phyloP scores from a whole-genome alignment of 148 eudicot species.

The Chenopodium quinoa region DNA sequence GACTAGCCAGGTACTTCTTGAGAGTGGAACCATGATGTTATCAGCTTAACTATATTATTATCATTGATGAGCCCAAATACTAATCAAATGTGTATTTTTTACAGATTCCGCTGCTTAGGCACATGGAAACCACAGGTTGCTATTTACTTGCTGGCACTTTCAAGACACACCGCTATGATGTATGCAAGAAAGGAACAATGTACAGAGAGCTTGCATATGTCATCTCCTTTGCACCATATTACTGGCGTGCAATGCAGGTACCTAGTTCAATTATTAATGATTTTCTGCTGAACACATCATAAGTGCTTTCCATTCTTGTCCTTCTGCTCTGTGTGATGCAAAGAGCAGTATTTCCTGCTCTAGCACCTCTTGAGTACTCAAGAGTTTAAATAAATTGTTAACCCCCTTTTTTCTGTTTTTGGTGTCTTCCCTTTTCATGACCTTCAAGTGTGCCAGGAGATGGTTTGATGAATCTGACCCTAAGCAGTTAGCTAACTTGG shows the following conservation, averaged over 20 bases:
- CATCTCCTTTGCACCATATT: conserved; percentile 92
- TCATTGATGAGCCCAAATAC: background rate
- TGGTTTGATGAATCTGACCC: conserved; percentile 72
- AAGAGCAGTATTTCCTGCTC: background rate
- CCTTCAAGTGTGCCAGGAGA: conserved; percentile 76
- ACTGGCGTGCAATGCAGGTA: conserved; percentile 99
- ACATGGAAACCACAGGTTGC: conserved; percentile 80
- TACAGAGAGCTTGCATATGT: conserved; percentile 82
- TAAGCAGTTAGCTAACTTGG: conserved; percentile 73
- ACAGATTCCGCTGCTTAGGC: conserved; percentile 77
- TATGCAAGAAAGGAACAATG: conserved; percentile 64
- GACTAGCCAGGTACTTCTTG: conserved; percentile 77
- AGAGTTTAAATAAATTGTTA: background rate
- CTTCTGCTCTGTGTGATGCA: background rate
- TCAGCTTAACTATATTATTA: background rate
- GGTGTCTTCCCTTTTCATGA: background rate
- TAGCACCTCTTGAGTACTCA: no score
- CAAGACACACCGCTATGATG: conserved; percentile 50
- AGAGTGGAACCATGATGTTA: background rate
- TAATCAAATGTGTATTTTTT: background rate
- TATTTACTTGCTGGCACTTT: conserved; percentile 72
- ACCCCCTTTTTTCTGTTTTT: background rate
- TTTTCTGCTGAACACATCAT: background rate
- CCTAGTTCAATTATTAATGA: background rate
- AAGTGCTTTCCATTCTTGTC: background rate